These are phyloP conservation scores for Aristolochia fimbriata DNA, from an alignment of 164 flowering plant species.

Conservation along the genomic window DNA sequence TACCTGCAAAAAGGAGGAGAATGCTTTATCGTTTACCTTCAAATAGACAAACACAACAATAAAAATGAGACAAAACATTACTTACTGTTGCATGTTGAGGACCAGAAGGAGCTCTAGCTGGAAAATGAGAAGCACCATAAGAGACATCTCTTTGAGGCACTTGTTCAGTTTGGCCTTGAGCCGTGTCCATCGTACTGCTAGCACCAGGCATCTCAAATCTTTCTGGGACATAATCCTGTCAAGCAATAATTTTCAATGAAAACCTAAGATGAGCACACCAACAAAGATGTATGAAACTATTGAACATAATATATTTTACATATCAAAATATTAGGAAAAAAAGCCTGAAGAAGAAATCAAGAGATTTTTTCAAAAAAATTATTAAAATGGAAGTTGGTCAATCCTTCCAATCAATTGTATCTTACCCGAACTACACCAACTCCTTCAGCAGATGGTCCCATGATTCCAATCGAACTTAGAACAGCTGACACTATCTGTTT, in stretches of 20 bases:
- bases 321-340: too few relatives aligned
- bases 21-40: neutral
- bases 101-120: constrained; percentile 39
- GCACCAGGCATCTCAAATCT: constrained; percentile 21
- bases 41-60: neutral
- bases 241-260: neutral
- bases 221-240: constrained; percentile 32
- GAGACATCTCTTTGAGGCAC: constrained; percentile 20
- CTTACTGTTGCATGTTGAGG: constrained; percentile 55
- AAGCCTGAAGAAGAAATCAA: too few relatives aligned
- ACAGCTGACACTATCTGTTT: constrained; percentile 73
- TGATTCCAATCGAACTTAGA: constrained; percentile 65
- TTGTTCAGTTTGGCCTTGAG: constrained; percentile 28
- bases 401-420: neutral
- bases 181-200: constrained; percentile 15
- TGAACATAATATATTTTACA: too few relatives aligned
- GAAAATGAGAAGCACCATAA: constrained; percentile 27
- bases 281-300: too few relatives aligned
- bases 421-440: constrained; percentile 38
- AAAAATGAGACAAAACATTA: constrained; percentile 3
- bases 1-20: constrained; percentile 31
- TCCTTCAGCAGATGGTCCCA: constrained; percentile 39
- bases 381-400: too few relatives aligned
- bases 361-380: too few relatives aligned
- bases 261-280: too few relatives aligned